These are phyloP conservation scores for Kitagawia praeruptora DNA, from an alignment of 129 eudicot genomes.

Conservation along the genomic window DNA sequence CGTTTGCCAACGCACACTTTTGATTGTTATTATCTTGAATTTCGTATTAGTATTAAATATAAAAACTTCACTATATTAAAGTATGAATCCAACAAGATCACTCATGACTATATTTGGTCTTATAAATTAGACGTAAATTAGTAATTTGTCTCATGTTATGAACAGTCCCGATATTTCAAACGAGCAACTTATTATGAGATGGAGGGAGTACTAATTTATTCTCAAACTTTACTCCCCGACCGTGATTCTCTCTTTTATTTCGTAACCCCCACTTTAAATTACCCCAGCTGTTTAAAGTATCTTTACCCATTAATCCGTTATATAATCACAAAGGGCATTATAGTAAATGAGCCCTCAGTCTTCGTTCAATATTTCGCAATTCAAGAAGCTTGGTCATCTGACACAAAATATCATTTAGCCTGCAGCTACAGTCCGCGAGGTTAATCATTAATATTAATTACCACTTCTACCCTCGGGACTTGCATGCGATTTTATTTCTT, in stretches of 20 bases:
- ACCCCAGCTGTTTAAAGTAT: background rate
- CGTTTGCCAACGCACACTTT: no score
- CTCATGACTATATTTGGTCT: no score
- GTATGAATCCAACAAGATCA: no score
- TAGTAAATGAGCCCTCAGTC: constrained; percentile 9
- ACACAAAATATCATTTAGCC: constrained; percentile 22
- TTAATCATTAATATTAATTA: background rate
- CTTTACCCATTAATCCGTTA: no score
- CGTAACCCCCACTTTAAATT: background rate
- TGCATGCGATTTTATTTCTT: background rate
- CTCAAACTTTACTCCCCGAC: background rate
- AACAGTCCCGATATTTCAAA: no score
- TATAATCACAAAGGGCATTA: background rate
- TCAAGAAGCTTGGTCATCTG: constrained; percentile 4
- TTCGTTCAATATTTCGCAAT: constrained; percentile 18
- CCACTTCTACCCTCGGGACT: constrained; percentile 3
- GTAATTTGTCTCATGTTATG: no score
- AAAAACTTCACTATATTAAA: no score
- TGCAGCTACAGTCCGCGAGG: constrained; percentile 10
- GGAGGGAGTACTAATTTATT: no score
- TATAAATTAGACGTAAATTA: no score
- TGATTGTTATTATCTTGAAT: no score
- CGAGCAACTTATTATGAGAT: no score
- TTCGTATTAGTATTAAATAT: no score
- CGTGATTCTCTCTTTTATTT: background rate